Evolutionary conservation across 805 yeast genomes (phyloP), one percentile per base, ranked within the genome.

Genomic region (Blastobotrys attinorum): DNA sequence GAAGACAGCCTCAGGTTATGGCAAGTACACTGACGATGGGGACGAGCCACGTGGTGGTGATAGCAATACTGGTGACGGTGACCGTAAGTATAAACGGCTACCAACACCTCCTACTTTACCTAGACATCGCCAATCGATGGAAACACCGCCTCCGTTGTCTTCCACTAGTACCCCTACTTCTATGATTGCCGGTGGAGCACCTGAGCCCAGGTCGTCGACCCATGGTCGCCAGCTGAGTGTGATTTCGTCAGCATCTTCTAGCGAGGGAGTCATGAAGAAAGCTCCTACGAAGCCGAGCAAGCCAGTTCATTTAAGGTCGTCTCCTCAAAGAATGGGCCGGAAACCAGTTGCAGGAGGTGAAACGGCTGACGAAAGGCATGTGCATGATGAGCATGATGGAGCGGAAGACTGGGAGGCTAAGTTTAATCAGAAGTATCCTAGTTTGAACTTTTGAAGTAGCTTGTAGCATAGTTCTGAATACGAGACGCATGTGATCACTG

Each of bases 1-100:
- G 15, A 80, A 75, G 53, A 79, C 90, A 0, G 95, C 95, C 0
- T 61, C 70, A 3, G 96, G 96, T 0, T 87, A 88, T 60, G 96
- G 96, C 5, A 76, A 77, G 57, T 84, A 73, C 57, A 79, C 89
- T 0, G 81, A 72, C 39, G 48, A 22, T 3, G 37, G 44, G 3
- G 47, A 27, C 32, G 46, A 41, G 31, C 32, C 44, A 22, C 38
- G 38, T 25, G 17, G 36, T 32, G 17, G 23, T 37, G 22, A 35
- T 31, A 32, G 10, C 5, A 17, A 20, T 5, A 34, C 20, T 16
- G n/a, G n/a, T n/a, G n/a, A n/a, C n/a, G n/a, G n/a, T n/a, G n/a
- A n/a, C n/a, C n/a, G n/a, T n/a, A n/a, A n/a, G n/a, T n/a, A n/a
- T n/a, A n/a, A n/a, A n/a, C n/a, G n/a, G n/a, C n/a, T n/a, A n/a